Conservation (phyloP, 1,284 basidiomycete genomes). For the Sporisorium reilianum region DNA sequence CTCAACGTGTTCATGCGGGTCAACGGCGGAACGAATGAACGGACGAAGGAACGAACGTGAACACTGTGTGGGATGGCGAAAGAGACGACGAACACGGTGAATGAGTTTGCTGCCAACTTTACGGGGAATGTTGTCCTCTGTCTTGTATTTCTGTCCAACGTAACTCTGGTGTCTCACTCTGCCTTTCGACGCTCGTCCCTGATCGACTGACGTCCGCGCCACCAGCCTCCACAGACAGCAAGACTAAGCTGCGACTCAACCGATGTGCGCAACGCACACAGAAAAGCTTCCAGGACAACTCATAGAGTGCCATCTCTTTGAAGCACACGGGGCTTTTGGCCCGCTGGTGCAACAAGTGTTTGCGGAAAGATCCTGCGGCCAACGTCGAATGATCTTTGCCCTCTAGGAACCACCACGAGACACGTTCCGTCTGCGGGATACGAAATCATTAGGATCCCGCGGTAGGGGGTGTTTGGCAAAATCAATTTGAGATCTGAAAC, state of each 20-base stretch:
- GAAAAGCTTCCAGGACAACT: background rate
- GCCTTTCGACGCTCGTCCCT: slow-evolving; percentile 2
- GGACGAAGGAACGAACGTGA: background rate
- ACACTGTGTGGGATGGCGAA: background rate
- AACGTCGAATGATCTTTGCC: too few relatives aligned
- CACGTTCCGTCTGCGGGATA: too few relatives aligned
- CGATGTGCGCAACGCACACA: background rate
- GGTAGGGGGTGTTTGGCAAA: too few relatives aligned
- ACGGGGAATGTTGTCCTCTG: background rate
- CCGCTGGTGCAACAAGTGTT: too few relatives aligned
- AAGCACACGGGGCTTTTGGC: too few relatives aligned
- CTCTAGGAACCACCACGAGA: too few relatives aligned
- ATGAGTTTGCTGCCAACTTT: background rate
- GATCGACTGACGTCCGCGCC: background rate
- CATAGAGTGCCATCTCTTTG: too few relatives aligned
- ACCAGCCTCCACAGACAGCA: slow-evolving; percentile 2
- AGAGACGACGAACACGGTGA: background rate
- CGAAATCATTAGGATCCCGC: too few relatives aligned
- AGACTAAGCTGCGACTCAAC: background rate
- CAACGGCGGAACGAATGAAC: background rate
- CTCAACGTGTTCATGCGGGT: slow-evolving; percentile 1
- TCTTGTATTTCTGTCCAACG: background rate
- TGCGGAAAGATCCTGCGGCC: too few relatives aligned
- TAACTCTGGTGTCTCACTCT: background rate
- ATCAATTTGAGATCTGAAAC: too few relatives aligned